Evolutionary conservation across 495 filamentous ascomycete genomes (phyloP), one percentile per base, ranked within the genome.

Genomic region (Aspergillus indologenus): DNA sequence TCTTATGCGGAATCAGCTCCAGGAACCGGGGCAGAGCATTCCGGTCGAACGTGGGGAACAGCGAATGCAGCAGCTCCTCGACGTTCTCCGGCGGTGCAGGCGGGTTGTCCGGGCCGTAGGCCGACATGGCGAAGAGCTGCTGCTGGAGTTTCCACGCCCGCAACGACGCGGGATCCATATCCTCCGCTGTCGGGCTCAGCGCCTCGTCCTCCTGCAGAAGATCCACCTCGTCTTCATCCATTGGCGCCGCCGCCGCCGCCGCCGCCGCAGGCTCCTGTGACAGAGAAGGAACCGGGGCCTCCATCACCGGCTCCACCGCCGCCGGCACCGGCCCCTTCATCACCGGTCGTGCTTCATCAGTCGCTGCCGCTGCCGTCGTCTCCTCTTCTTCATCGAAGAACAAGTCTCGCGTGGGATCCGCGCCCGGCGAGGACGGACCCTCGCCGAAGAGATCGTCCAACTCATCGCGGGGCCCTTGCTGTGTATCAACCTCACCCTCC

Each of bases 1-100:
- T 85, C 70, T 89, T 90, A 18, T 83, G 83, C 11, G 88, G 87
- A 20, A 97, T 80, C 1, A 95, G 75, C 52, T 88, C 83, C 48
- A 87, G 85, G 73, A 90, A 93, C 26, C 80, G 77, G 1, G 88
- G 83, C 17, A 84, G 80, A 17, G 79, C 79, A 40, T 86, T 79
- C 23, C 80, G 80, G 58, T 89, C 78, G 65, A 91, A 96, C 0
- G 77, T 72, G 0, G 92, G 92, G 64, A 84, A 94, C 12, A 87
- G 67, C 17, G 83, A 79, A 47, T 85, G 83, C 42, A 96, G 70
- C 45, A 90, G 69, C 57, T 94, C 86, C 58, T 88, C 77, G 45
- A 83, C 69, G 53, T 82, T 86, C 71, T 90, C 81, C 3, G 85
- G 81, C 18, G 85, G 77, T 22, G 84, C 76, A 19, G 83, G 85